Evolutionary conservation across 139 green algal species (phyloP), one percentile per base, ranked within the genome.

Genomic region (Astrephomene gubernaculifera): DNA sequence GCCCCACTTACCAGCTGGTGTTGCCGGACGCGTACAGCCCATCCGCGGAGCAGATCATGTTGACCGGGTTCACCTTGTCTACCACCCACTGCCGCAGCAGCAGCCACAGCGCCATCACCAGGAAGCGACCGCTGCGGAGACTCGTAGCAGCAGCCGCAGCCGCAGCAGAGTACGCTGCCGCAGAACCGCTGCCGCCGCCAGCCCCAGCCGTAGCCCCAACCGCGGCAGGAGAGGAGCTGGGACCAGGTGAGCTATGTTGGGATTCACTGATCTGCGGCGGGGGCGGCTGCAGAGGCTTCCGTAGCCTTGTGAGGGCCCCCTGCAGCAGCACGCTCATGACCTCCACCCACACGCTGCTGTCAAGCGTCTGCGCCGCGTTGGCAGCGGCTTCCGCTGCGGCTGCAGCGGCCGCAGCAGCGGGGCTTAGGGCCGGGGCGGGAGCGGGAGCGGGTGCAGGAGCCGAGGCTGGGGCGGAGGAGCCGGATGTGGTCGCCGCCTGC

Each of bases 41-140:
- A 1, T 83, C 76, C 29, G 76, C 76, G 7, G 29, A 49, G 33
- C 31, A 36, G 4, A 83, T 72, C 60, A 72, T 72, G 76, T 83
- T 83, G 76, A 83, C 76, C 4, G 76, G 76, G 29, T 83, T 83
- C 60, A 83, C 61, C 68, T 91, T 82, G 61, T 91, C 87, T 38
- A 84, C 60, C 76, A 91, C 69, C 87, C 82, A 88, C 83, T 91
- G 87, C 63, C 82, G 41, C 39, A 91, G 71, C 82, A 91, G 68
- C 38, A 88, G 70, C 87, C 87, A 91, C 10, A 67, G 2, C 0
- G 82, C 31, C 87, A 91, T 91, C 43, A 88, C 29, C 44, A 63
- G 36, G 64, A 86, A 88, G 39, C 87, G 82, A 9, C 81, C 70
- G 68, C 60, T 61, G 35, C 74, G 87, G 33, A 85, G 70, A 63